A percentile compares a stretch with the other conserved stretches of the same genome.
Evolutionary conservation across 495 filamentous ascomycete genomes (phyloP).

Genomic region (Polyplosphaeria fusca): DNA sequence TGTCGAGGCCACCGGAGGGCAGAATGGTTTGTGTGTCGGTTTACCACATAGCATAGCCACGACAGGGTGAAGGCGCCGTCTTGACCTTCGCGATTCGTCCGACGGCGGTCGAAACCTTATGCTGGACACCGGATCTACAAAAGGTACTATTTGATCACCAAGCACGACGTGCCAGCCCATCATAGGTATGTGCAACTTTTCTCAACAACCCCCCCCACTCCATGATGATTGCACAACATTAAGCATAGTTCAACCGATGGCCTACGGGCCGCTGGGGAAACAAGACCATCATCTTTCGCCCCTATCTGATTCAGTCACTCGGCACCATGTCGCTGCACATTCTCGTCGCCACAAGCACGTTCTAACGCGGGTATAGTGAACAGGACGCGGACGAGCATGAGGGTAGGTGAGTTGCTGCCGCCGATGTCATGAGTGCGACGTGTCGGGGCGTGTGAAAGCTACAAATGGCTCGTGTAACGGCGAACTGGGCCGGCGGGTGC

Average conservation of each 20-base stretch:
- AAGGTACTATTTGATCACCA: too few species aligned
- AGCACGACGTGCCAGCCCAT: too few species aligned
- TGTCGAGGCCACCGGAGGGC: neutral
- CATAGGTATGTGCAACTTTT: slow-evolving; percentile 19
- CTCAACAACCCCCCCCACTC: slow-evolving; percentile 10
- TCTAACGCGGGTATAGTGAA: too few species aligned
- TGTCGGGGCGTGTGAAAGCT: slow-evolving; percentile 12
- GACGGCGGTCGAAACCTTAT: neutral
- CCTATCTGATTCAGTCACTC: slow-evolving; percentile 33
- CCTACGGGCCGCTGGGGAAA: slow-evolving; percentile 29
- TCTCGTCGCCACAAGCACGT: too few species aligned
- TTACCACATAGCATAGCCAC: neutral
- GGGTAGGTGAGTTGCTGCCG: too few species aligned
- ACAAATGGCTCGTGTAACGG: slow-evolving; percentile 26
- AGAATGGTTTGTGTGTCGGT: neutral
- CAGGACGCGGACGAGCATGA: neutral
- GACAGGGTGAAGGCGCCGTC: neutral
- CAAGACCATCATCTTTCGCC: slow-evolving; percentile 37
- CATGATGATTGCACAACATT: slow-evolving; percentile 32
- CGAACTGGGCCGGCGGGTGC: slow-evolving; percentile 20
- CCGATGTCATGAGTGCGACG: slow-evolving; percentile 30
- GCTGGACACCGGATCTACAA: neutral
- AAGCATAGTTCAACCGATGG: slow-evolving; percentile 40
- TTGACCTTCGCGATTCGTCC: neutral
- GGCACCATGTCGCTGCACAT: neutral